Evolutionary conservation across 1,284 basidiomycete species (phyloP), one percentile per base, ranked within the genome.

Genomic region (Malassezia yamatoensis): DNA sequence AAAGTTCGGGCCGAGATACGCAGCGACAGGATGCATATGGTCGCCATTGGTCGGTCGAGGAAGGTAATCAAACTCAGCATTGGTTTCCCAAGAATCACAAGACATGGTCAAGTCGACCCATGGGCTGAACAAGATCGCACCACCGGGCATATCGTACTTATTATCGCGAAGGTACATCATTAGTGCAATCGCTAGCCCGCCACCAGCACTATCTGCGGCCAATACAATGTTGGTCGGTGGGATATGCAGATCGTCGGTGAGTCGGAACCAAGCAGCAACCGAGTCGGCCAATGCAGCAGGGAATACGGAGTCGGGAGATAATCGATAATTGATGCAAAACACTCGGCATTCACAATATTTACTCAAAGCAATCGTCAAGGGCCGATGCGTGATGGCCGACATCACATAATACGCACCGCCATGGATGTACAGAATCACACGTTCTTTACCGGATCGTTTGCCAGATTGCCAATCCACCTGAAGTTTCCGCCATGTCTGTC

Each of bases 321-420:
- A 80, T 16, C 93, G 86, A 76, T 98, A 98, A 74, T 96, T 90
- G 65, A 96, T 80, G n/a, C 88, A 88, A 76, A 96, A 96, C n/a
- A 96, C 84, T 34, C 94, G 83, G 32, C 89, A 85, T 68, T 91
- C 87, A 34, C 87, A 85, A 66, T 86, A 85, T 73, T 93, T 91
- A 35, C 89, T 87, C 53, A 96, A 78, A 7, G 88, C 87, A 64
- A 96, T 90, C 9, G 91, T 93, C 57, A 98, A 82, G 41, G 89
- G 80, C 41, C 93, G 82, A 75, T 96, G 90, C 0, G 88, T 89
- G n/a, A 90, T 87, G 15, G 93, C 87, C 66, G 87, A 90, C 64
- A 89, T 91, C 58, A 88, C 81, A 74, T 90, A 96, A 75, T 96
- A 96, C 48, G 91, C 91, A 83, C 88, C 93, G 51, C 93, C 94